phyloP scores from a whole-genome alignment of 495 filamentous ascomycete species.

The Lentithecium fluviatile region DNA sequence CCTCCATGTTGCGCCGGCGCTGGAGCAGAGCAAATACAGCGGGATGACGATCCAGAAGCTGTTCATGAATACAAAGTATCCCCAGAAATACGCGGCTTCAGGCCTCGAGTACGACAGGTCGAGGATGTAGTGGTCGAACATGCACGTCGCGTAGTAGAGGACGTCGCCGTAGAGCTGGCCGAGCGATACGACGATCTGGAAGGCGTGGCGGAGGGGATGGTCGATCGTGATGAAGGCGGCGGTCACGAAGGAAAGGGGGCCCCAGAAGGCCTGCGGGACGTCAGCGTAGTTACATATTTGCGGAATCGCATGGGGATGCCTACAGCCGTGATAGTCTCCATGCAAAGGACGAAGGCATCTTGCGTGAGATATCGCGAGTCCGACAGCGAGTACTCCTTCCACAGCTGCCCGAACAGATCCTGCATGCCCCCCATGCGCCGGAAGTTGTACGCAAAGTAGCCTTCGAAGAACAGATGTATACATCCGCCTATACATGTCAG shows the following conservation, averaged over 20 bases:
- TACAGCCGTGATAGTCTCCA: slow-evolving; percentile 81
- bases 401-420: slow-evolving; percentile 73
- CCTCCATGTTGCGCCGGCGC: slow-evolving; percentile 16
- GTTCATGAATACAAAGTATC: slow-evolving; percentile 85
- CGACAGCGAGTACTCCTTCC: slow-evolving; percentile 85
- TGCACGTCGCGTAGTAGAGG: slow-evolving; percentile 80
- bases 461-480: slow-evolving; percentile 79
- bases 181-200: slow-evolving; percentile 70
- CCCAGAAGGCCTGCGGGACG: slow-evolving; percentile 62
- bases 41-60: slow-evolving; percentile 83
- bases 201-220: slow-evolving; percentile 64
- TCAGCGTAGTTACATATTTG: not conserved
- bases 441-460: slow-evolving; percentile 75
- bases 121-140: slow-evolving; percentile 62
- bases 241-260: slow-evolving; percentile 71
- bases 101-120: slow-evolving; percentile 67
- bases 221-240: slow-evolving; percentile 59
- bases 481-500: slow-evolving; percentile 52
- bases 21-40: slow-evolving; percentile 30
- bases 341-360: slow-evolving; percentile 77
- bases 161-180: slow-evolving; percentile 84
- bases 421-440: slow-evolving; percentile 56
- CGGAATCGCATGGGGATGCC: slow-evolving; percentile 33
- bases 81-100: slow-evolving; percentile 80
- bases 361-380: slow-evolving; percentile 80